Percentiles rank a stretch among this genome's conserved stretches.
These are phyloP conservation scores for Boletellus sp. DNA, from an alignment of 1,284 basidiomycete genomes.

Conservation along the genomic window DNA sequence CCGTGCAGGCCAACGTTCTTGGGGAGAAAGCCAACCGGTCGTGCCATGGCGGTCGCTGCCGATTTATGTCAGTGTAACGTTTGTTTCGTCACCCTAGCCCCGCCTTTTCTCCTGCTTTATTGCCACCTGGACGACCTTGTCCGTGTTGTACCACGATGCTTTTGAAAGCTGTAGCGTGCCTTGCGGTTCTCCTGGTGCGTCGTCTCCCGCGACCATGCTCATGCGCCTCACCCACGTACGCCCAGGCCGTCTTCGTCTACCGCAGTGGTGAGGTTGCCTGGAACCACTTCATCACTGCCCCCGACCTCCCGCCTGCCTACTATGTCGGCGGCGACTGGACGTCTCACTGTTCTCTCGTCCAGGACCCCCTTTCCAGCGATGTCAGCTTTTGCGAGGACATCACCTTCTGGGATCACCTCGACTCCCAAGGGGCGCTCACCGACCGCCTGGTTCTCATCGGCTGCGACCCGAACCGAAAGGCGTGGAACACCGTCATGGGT, in stretches of 20 bases:
- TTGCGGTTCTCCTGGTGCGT: conserved; percentile 21
- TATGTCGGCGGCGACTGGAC: conserved; percentile 45
- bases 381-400: conserved; percentile 62
- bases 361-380: conserved; percentile 31
- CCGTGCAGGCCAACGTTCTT: no score
- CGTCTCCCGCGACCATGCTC: neutral
- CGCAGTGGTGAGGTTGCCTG: conserved; percentile 40
- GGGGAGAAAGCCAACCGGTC: no score
- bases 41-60: no score
- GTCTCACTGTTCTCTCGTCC: conserved; percentile 42
- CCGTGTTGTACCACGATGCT: no score
- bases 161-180: conserved; percentile 3
- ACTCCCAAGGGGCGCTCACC: conserved; percentile 31
- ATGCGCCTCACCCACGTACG: neutral
- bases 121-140: no score
- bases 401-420: conserved; percentile 54
- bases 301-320: conserved; percentile 46
- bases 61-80: no score
- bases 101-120: no score
- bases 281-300: conserved; percentile 40
- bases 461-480: conserved; percentile 51
- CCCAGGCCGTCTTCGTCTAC: conserved; percentile 32
- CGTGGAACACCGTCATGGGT: conserved; percentile 69
- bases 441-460: conserved; percentile 46
- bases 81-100: no score